Base-by-base conservation (phyloP, 371 early-diverging fungal species). In the Phascolomyces articulosus region DNA sequence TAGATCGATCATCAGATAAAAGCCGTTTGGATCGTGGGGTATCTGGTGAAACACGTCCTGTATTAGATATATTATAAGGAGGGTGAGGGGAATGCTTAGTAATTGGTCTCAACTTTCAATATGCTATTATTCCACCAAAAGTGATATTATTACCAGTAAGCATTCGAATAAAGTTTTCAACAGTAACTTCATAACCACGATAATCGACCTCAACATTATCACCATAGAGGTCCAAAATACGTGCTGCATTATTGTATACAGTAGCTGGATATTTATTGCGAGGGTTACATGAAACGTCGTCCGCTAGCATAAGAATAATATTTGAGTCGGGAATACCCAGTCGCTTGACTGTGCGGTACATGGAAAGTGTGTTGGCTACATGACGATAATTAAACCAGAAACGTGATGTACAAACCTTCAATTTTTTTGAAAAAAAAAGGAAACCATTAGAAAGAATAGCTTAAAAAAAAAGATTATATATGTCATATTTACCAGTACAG, bases 341-440 rank as follows among this genome's bases (percentile, higher is more conserved):
- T 47, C 98, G 86, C 71, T 98, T 98, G n/a, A 98, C 97, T 9
- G 97, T 97, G 26, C 96, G 91, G 75, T 96, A 95, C 85, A 98
- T 94, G 21, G 96, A 95, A 21, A 98, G 82, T 3, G 97, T 93
- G 77, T 97, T 97, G 71, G 98, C 95, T 28, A 96, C 91, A 79
- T 98, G 98, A 1, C 98, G 84, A 74, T 94, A 95, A 75, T 95
- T 94, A 85, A 97, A 97, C 98, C 98, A 98, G 75, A 95, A 98
- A 15, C 98, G 88, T 18, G 98, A 97, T 0, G 98, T 95, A 80
- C 94, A 93, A 26, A 97, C 95, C 94, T 94, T 69, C 0, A 9
- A 9, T 34, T 34, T 34, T 24, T 51, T 51, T 51, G 21, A 28
- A 51, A 28, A 51, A 24, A 51, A 51, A 51, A 9, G 11, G 8